Evolutionary conservation across 1,284 basidiomycete species (phyloP), one percentile per base, ranked within the genome.

Genomic region (Cryptococcus sp.): DNA sequence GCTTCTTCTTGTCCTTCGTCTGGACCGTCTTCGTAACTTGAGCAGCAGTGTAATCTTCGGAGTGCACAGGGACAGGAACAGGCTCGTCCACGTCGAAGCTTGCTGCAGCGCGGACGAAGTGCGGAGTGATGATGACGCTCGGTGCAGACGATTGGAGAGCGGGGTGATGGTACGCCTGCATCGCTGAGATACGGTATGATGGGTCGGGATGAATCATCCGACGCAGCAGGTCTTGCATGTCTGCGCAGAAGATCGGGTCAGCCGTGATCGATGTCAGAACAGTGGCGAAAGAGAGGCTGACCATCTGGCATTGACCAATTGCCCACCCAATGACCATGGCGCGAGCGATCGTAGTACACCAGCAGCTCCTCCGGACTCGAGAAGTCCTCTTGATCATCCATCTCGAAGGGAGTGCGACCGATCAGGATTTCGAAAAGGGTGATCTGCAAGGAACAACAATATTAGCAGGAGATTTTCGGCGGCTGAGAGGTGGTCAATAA

Each of bases 371-470:
- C 80, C 65, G 88, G 86, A n/a, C 85, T 89, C n/a, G 84, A 80
- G 65, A 93, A 88, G 35, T 91, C 88, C 71, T 94, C 91, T 8
- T 86, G 85, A 59, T 91, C 90, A 27, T 85, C 83, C 62, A 86
- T 75, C 73, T 97, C 93, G 71, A 96, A 97, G 1, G 93, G 93
- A 3, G 93, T 96, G 16, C 93, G 83, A 0, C 93, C 93, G 30
- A 88, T 81, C 23, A 96, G 83, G 60, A 96, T 89, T 76, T 97
- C 93, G 73, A 93, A 97, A 76, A 95, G 89, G 0, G 93, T 91
- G 38, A 96, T 69, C 78, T 79, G 62, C 47, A 47, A 54, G 30
- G 10, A 13, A 35, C 3, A 39, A 15, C 22, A 35, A 22, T 43
- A 1, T 22, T 17, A 45, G 47, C 39, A 49, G 47, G 20, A 19